Evolutionary conservation across 1,284 basidiomycete genomes (phyloP).

Genomic region (Marasmius fiardii): DNA sequence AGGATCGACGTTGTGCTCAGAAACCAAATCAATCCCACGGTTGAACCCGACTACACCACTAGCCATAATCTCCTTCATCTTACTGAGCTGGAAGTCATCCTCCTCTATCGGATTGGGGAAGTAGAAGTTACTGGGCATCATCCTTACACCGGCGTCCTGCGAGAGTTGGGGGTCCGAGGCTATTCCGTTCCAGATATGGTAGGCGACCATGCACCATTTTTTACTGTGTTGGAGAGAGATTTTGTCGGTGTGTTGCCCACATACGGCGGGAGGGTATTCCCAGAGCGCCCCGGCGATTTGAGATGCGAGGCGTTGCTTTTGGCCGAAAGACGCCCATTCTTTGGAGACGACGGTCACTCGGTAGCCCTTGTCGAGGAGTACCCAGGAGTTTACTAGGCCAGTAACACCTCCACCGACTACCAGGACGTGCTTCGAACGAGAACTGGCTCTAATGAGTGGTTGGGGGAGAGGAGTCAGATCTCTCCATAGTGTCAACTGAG

Average conservation of each 20-base stretch:
- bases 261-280: constrained; percentile 34
- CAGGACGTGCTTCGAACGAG: constrained; percentile 4
- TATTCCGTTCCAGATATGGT: constrained; percentile 22
- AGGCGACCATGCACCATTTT: constrained; percentile 30
- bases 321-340: constrained; percentile 9
- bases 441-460: not conserved
- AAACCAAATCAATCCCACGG: constrained; percentile 22
- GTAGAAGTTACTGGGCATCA: constrained; percentile 27
- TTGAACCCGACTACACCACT: constrained; percentile 27
- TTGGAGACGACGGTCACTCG: constrained; percentile 27
- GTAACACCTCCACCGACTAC: constrained; percentile 13
- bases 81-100: constrained; percentile 25
- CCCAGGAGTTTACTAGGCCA: constrained; percentile 24
- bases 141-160: constrained; percentile 17
- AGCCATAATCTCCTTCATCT: constrained; percentile 24
- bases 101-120: constrained; percentile 28
- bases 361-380: constrained; percentile 28
- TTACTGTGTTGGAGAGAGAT: constrained; percentile 29
- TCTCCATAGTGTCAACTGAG: not conserved
- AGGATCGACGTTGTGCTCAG: constrained; percentile 24
- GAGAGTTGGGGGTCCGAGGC: constrained; percentile 9
- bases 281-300: constrained; percentile 31
- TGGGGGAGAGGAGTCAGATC: not conserved
- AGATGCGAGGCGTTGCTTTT: constrained; percentile 24
- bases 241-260: constrained; percentile 29